Percentiles rank a stretch among this genome's conserved stretches.
phyloP scores from a whole-genome alignment of 371 early-diverging fungal species.

The Mortierella sp. region DNA sequence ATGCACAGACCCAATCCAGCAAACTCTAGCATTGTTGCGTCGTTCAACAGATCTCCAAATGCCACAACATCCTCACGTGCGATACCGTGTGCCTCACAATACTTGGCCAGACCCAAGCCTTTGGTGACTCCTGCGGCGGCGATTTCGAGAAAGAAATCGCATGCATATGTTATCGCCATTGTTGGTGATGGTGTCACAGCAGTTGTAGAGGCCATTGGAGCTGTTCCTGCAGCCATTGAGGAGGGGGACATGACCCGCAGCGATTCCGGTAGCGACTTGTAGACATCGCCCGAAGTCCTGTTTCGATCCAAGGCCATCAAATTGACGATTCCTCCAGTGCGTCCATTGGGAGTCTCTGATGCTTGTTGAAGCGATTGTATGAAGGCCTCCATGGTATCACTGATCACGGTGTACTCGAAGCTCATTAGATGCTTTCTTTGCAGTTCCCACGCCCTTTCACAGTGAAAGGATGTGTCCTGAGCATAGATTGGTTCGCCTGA shows the following conservation, averaged over 20 bases:
- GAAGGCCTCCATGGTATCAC: constrained; percentile 31
- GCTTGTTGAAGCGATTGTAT: constrained; percentile 4
- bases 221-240: neutral
- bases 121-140: constrained; percentile 64
- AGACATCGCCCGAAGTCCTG: constrained; percentile 23
- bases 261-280: constrained; percentile 23
- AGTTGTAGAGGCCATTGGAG: neutral
- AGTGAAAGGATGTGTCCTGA: constrained; percentile 39
- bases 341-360: neutral
- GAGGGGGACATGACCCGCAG: neutral
- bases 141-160: constrained; percentile 61
- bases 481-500: constrained; percentile 16
- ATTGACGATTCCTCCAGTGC: constrained; percentile 35
- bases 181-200: neutral
- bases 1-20: constrained; percentile 56
- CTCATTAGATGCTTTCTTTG: constrained; percentile 34
- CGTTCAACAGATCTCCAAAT: constrained; percentile 69
- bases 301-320: constrained; percentile 47
- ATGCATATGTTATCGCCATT: constrained; percentile 56
- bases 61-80: constrained; percentile 55
- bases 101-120: constrained; percentile 56
- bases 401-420: constrained; percentile 29
- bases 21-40: constrained; percentile 62
- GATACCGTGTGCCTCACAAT: constrained; percentile 50
- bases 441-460: constrained; percentile 35